phyloP scores from a whole-genome alignment of 176 grass and related monocot genomes.

The Oropetium thomaeum region DNA sequence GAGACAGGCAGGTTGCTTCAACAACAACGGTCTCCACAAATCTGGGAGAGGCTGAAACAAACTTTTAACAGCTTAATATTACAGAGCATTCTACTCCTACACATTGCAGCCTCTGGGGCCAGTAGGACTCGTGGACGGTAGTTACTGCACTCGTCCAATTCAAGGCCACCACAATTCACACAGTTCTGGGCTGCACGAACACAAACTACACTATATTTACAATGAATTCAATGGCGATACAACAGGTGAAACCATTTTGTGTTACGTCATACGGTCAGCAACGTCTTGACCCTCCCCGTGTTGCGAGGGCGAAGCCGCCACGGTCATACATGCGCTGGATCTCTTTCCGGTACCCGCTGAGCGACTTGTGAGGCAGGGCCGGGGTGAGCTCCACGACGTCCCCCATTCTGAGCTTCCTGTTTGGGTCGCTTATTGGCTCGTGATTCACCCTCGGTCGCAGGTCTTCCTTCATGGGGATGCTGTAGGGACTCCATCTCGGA shows the following conservation, averaged over 20 bases:
- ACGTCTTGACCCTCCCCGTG: constrained; percentile 33
- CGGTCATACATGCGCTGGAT: constrained; percentile 85
- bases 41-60: constrained; percentile 33
- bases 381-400: constrained; percentile 78
- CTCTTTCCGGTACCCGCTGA: constrained; percentile 63
- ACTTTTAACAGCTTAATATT: constrained; percentile 24
- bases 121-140: too few relatives aligned
- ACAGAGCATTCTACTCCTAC: constrained; percentile 14
- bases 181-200: constrained; percentile 5
- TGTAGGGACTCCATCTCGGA: constrained; percentile 52
- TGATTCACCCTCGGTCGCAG: constrained; percentile 65
- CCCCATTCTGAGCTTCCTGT: constrained; percentile 72
- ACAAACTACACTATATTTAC: constrained; percentile 40
- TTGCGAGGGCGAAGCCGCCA: constrained; percentile 36
- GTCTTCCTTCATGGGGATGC: constrained; percentile 66
- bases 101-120: constrained; percentile 21
- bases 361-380: constrained; percentile 48
- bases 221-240: constrained; percentile 42
- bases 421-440: constrained; percentile 43
- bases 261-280: constrained; percentile 16
- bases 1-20: background rate
- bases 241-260: background rate
- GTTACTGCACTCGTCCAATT: background rate
- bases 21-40: constrained; percentile 1
- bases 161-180: background rate